Evolutionary conservation across 2,329 filamentous ascomycete species (phyloP).

Genomic region (Alternaria sp.): DNA sequence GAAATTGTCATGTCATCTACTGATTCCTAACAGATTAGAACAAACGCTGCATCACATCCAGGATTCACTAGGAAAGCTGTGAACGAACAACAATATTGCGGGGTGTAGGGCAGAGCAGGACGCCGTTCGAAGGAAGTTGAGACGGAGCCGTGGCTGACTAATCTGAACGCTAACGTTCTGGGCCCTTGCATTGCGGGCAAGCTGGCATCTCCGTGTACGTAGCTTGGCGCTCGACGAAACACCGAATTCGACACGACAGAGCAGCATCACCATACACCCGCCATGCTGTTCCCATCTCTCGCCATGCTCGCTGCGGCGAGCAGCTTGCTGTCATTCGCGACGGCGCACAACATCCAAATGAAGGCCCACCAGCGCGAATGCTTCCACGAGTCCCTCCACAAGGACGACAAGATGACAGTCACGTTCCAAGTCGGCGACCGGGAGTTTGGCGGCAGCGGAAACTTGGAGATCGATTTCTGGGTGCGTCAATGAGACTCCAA

Average conservation of each 20-base stretch:
- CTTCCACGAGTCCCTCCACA: slow-evolving; percentile 92
- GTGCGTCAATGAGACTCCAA: slow-evolving; percentile 58
- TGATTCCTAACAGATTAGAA: not conserved
- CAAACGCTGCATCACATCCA: too few species aligned
- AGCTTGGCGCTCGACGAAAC: slow-evolving; percentile 16
- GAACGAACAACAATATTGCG: not conserved
- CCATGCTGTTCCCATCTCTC: slow-evolving; percentile 47
- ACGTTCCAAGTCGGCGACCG: slow-evolving; percentile 97
- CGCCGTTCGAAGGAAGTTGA: not conserved
- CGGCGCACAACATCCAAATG: slow-evolving; percentile 95
- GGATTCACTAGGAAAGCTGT: not conserved
- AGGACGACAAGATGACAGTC: slow-evolving; percentile 97
- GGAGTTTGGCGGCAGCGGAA: slow-evolving; percentile 93
- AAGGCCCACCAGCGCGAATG: slow-evolving; percentile 93
- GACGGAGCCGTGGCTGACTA: slow-evolving; percentile 4
- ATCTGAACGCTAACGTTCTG: not conserved
- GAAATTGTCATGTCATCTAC: not conserved
- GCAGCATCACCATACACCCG: slow-evolving; percentile 21
- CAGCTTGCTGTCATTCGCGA: slow-evolving; percentile 67
- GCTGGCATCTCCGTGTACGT: slow-evolving; percentile 40
- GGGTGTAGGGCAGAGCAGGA: not conserved
- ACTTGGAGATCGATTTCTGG: slow-evolving; percentile 98
- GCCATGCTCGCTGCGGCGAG: slow-evolving; percentile 55
- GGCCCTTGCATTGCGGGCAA: slow-evolving; percentile 35
- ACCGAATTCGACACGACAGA: slow-evolving; percentile 12